Evolutionary conservation across 495 filamentous ascomycete species (phyloP).

Genomic region (Penicillium cosmopolitanum): DNA sequence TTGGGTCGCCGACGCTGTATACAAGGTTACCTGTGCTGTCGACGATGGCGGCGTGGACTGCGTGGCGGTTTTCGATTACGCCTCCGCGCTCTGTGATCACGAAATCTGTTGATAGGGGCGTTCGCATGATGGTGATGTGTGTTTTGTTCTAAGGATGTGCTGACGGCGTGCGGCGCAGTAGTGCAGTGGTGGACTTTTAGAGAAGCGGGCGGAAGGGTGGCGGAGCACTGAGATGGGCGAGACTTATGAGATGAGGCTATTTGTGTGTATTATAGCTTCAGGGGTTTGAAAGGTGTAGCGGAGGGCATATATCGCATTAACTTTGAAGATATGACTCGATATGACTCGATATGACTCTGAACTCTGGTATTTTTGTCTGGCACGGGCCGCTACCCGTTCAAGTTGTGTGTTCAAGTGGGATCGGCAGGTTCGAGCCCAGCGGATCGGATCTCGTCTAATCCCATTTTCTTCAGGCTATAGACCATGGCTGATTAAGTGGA

Average conservation of each 20-base stretch:
- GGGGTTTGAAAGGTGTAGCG: no score
- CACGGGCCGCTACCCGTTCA: background rate
- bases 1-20: conserved; percentile 40
- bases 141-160: background rate
- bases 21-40: conserved; percentile 36
- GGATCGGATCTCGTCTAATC: conserved; percentile 3
- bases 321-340: no score
- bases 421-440: conserved; percentile 8
- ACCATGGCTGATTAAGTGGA: background rate
- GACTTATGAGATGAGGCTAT: no score
- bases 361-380: background rate
- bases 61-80: conserved; percentile 43
- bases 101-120: conserved; percentile 23
- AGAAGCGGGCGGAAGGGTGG: no score
- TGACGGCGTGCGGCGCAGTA: no score
- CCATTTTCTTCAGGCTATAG: no score
- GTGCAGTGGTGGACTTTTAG: no score
- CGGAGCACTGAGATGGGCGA: no score
- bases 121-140: conserved; percentile 14
- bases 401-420: background rate
- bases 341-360: no score
- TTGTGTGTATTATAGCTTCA: no score
- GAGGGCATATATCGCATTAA: no score
- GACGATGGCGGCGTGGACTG: conserved; percentile 40
- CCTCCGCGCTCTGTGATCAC: conserved; percentile 32